A percentile compares a stretch with the other conserved stretches of the same genome.
phyloP scores from a whole-genome alignment of 1,139 yeast genomes.

The Saccharomycopsis hybrid region DNA sequence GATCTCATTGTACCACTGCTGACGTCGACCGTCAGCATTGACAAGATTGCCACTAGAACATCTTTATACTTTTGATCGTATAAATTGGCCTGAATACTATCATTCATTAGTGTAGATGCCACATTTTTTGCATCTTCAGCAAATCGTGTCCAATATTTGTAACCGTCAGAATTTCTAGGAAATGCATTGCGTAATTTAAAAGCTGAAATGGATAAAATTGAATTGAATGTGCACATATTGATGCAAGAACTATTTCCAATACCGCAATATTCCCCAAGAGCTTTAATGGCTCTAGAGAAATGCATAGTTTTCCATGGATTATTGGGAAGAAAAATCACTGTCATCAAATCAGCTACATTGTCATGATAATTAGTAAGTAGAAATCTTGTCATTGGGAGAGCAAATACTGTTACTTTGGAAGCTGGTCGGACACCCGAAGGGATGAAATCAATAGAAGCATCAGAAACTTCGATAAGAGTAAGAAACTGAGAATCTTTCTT shows the following conservation, averaged over 20 bases:
- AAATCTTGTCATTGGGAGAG: slow-evolving; percentile 63
- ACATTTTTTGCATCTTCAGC: slow-evolving; percentile 9
- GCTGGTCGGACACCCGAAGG: slow-evolving; percentile 34
- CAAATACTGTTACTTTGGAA: slow-evolving; percentile 39
- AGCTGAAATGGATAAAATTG: slow-evolving; percentile 75
- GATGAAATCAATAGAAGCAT: slow-evolving; percentile 1
- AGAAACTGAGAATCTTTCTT: slow-evolving; percentile 5
- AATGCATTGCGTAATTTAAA: slow-evolving; percentile 73
- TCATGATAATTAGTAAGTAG: slow-evolving; percentile 69
- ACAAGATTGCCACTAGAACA: slow-evolving; percentile 72
- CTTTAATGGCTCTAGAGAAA: slow-evolving; percentile 74
- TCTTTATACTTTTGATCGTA: slow-evolving; percentile 67
- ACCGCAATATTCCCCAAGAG: slow-evolving; percentile 74
- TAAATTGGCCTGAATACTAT: slow-evolving; percentile 22
- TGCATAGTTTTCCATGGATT: slow-evolving; percentile 87
- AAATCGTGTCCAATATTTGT: slow-evolving; percentile 14
- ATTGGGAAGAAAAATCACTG: slow-evolving; percentile 72
- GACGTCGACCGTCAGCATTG: slow-evolving; percentile 84
- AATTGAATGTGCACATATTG: slow-evolving; percentile 71
- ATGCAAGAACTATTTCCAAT: slow-evolving; percentile 72
- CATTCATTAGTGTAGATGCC: slow-evolving; percentile 22
- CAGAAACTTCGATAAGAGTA: neutral
- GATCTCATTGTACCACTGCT: slow-evolving; percentile 93
- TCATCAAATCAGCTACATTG: slow-evolving; percentile 81
- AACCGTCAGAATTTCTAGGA: slow-evolving; percentile 37